Base-by-base conservation (phyloP, 2,329 filamentous ascomycete genomes). In the Malbranchea zuffiana region DNA sequence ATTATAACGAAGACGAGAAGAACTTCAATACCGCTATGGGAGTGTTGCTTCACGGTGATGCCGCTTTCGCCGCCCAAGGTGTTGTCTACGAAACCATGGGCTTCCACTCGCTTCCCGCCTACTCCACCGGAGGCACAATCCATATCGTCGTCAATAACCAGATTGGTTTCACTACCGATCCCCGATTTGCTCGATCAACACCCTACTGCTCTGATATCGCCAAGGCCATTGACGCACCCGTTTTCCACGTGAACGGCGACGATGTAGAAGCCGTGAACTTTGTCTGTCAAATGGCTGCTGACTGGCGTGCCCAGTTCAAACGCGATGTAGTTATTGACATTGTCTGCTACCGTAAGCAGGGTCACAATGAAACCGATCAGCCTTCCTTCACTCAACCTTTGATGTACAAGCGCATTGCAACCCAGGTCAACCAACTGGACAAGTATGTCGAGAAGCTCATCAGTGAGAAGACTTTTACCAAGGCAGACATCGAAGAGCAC, bases 111-210 rank as follows among this genome's bases (percentile, higher is more conserved):
- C 78, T 98, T 24, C 90, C 90, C 19, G 84, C 82, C 50, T 98
- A 95, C 69, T 94, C 92, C 32, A 96, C 90, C 37, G 90, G 90
- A 53, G 90, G 90, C 57, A 98, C 90, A 41, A 83, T 98, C 52
- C 90, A 98, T 66, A 72, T 98, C 48, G 79, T 98, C 42, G 88
- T 96, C 51, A 98, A 98, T 77, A 98, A 98, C 74, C 90, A 98
- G 72, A 98, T 98, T 61, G 90, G 90, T 63, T 98, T 98, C 72
- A 98, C 90, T 37, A 98, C 90, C 15, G 90, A 98, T 58, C 90
- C 90, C 49, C 85, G 90, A 56, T 98, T 94, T 63, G 81, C 90
- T 51, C 86, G 90, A 52, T 98, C 90, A 13, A 98, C 90, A 33
- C 83, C 90, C 29, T 98, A 98, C 75, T 98, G 90, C 68, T 96